These are phyloP conservation scores for Claviceps pazoutovae DNA, from an alignment of 2,329 filamentous ascomycete species.

Conservation along the genomic window DNA sequence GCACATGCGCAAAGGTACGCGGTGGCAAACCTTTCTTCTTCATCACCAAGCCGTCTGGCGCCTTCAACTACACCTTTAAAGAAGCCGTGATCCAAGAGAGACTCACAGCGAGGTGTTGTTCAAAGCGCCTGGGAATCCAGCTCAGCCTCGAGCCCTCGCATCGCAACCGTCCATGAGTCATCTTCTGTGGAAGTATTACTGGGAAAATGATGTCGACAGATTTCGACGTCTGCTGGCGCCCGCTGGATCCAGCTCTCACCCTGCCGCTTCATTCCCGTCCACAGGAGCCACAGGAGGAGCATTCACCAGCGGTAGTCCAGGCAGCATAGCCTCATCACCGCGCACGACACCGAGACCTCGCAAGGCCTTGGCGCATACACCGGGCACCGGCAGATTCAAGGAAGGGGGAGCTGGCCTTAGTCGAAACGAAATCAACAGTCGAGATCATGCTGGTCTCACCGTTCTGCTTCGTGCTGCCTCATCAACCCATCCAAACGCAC, in stretches of 20 bases:
- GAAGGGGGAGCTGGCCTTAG: conserved; percentile 28
- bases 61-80: conserved; percentile 60
- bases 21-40: not conserved
- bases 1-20: not conserved
- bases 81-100: conserved; percentile 69
- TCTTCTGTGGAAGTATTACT: conserved; percentile 90
- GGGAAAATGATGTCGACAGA: conserved; percentile 92
- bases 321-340: conserved; percentile 34
- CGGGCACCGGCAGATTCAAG: conserved; percentile 28
- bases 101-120: conserved; percentile 76
- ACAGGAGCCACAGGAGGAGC: conserved; percentile 20
- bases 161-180: conserved; percentile 63
- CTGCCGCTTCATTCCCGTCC: conserved; percentile 38
- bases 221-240: conserved; percentile 81
- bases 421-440: conserved; percentile 66
- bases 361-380: conserved; percentile 36
- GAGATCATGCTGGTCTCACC: conserved; percentile 69
- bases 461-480: conserved; percentile 74
- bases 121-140: conserved; percentile 32
- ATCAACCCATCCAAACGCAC: conserved; percentile 53
- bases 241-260: conserved; percentile 44
- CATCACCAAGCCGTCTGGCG: conserved; percentile 15
- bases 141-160: not conserved
- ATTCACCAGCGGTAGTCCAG: conserved; percentile 24
- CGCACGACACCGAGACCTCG: conserved; percentile 34